These are phyloP conservation scores for Eucalyptus polybractea DNA, from an alignment of 345 rosid genomes.

Conservation along the genomic window DNA sequence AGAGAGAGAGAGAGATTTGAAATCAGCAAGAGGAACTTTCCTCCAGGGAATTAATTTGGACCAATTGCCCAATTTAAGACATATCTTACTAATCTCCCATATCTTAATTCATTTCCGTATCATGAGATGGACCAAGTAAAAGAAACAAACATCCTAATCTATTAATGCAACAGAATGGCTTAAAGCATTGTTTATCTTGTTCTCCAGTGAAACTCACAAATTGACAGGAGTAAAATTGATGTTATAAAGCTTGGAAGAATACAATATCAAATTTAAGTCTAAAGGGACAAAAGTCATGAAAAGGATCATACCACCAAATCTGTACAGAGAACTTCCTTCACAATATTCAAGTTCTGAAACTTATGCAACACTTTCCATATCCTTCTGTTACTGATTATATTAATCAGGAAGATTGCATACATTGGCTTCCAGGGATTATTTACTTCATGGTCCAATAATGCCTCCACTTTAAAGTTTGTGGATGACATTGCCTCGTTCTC, in stretches of 20 bases:
- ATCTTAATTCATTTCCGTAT: background rate
- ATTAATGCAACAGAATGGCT: background rate
- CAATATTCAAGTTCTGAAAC: conserved; percentile 1
- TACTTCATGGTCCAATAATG: background rate
- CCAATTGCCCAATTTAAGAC: background rate
- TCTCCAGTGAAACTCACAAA: background rate
- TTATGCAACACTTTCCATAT: conserved; percentile 26
- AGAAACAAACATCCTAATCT: background rate
- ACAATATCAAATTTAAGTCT: background rate
- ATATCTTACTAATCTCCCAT: background rate
- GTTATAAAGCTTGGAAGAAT: background rate
- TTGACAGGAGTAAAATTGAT: background rate
- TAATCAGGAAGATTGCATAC: conserved; percentile 16
- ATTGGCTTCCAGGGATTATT: background rate
- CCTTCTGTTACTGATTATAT: conserved; percentile 9
- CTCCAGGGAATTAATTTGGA: background rate
- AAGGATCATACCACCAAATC: conserved; percentile 11
- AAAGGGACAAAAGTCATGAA: background rate
- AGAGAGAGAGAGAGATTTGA: background rate
- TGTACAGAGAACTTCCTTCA: conserved; percentile 3
- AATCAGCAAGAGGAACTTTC: background rate
- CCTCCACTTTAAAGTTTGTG: conserved; percentile 3
- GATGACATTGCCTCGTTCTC: background rate
- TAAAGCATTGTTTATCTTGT: background rate
- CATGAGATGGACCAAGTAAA: background rate